These are phyloP conservation scores for Penicillium sp. DNA, from an alignment of 2,329 filamentous ascomycete genomes.

Conservation along the genomic window DNA sequence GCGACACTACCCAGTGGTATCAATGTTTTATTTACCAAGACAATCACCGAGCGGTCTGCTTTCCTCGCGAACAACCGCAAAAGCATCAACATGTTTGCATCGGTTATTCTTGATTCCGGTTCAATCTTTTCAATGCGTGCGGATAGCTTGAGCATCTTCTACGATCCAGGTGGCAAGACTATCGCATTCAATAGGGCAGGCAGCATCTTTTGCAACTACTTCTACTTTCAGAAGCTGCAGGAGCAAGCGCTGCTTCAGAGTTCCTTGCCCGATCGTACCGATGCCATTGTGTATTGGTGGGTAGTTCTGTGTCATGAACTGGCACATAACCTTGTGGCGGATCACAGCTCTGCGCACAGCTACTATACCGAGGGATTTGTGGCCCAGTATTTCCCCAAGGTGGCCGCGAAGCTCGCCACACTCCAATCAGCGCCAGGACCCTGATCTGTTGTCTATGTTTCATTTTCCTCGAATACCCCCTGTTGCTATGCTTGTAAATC, in stretches of 20 bases:
- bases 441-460: not conserved
- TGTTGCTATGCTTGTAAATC: not conserved
- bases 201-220: slow-evolving; percentile 89
- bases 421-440: slow-evolving; percentile 1
- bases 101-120: slow-evolving; percentile 68
- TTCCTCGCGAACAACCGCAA: slow-evolving; percentile 65
- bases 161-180: slow-evolving; percentile 73
- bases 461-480: not conserved
- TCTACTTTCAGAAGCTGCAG: slow-evolving; percentile 83
- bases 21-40: slow-evolving; percentile 69
- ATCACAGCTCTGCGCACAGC: slow-evolving; percentile 77
- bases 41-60: slow-evolving; percentile 49
- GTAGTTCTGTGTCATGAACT: slow-evolving; percentile 94
- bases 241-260: slow-evolving; percentile 48
- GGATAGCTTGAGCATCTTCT: slow-evolving; percentile 79
- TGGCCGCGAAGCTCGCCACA: slow-evolving; percentile 58
- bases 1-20: slow-evolving; percentile 71
- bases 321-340: slow-evolving; percentile 83
- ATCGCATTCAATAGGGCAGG: slow-evolving; percentile 92
- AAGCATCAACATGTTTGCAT: slow-evolving; percentile 69
- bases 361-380: slow-evolving; percentile 84
- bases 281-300: slow-evolving; percentile 86
- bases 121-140: slow-evolving; percentile 71
- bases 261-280: slow-evolving; percentile 53
- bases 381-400: slow-evolving; percentile 72